These are phyloP conservation scores for Boletellus sp. DNA, from an alignment of 768 basidiomycete species.

Conservation along the genomic window DNA sequence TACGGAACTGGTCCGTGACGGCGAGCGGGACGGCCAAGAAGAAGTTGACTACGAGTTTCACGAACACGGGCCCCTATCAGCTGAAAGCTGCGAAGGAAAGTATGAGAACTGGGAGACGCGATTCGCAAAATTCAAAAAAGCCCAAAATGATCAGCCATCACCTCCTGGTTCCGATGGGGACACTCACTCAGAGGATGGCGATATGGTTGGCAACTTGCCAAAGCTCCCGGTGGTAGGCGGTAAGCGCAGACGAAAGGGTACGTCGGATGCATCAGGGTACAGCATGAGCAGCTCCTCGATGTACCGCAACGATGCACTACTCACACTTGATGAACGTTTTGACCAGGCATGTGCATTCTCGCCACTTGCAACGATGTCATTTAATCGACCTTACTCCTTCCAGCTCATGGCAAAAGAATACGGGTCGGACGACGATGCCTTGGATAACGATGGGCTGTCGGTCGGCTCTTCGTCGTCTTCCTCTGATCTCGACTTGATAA, in stretches of 20 bases:
- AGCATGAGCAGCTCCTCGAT: slow-evolving; percentile 97
- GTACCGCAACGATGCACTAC: slow-evolving; percentile 86
- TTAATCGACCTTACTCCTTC: neutral
- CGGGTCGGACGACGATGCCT: slow-evolving; percentile 50
- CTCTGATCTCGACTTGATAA: slow-evolving; percentile 69
- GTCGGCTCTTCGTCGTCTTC: slow-evolving; percentile 39
- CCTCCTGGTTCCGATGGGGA: slow-evolving; percentile 47
- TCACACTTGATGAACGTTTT: slow-evolving; percentile 88
- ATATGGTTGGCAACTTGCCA: slow-evolving; percentile 77
- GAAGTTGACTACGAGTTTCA: slow-evolving; percentile 63
- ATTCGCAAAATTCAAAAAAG: slow-evolving; percentile 75
- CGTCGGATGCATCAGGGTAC: slow-evolving; percentile 88
- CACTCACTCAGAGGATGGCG: slow-evolving; percentile 64
- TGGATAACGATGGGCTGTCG: slow-evolving; percentile 47
- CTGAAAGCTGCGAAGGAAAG: slow-evolving; percentile 25
- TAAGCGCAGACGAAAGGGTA: slow-evolving; percentile 64
- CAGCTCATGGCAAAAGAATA: slow-evolving; percentile 82
- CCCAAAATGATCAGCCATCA: slow-evolving; percentile 28
- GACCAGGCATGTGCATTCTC: slow-evolving; percentile 67
- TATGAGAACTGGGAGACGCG: slow-evolving; percentile 67
- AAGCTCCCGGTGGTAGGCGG: slow-evolving; percentile 77
- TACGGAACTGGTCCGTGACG: slow-evolving; percentile 62
- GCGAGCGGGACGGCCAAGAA: slow-evolving; percentile 62
- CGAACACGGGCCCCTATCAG: slow-evolving; percentile 39
- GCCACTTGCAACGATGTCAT: neutral